These are phyloP conservation scores for Hypocrella siamensis DNA, from an alignment of 2,329 filamentous ascomycete genomes.

Conservation along the genomic window DNA sequence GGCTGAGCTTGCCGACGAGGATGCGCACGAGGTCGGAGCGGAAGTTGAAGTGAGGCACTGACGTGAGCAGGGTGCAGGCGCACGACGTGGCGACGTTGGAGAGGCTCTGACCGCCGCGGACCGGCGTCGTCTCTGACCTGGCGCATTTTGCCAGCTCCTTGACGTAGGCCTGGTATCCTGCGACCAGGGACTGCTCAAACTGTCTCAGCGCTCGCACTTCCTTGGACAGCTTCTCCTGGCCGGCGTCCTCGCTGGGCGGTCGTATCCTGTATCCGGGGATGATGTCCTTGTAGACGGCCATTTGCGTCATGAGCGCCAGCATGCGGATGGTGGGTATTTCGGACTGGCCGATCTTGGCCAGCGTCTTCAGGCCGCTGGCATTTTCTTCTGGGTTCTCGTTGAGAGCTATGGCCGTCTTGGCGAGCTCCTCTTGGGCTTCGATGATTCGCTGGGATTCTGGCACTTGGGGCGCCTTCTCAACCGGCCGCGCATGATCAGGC, in stretches of 20 bases:
- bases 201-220: slow-evolving; percentile 69
- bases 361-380: slow-evolving; percentile 57
- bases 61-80: slow-evolving; percentile 61
- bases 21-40: slow-evolving; percentile 77
- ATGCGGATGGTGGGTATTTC: slow-evolving; percentile 64
- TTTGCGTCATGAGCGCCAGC: slow-evolving; percentile 70
- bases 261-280: slow-evolving; percentile 95
- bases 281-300: slow-evolving; percentile 85
- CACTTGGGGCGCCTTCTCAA: slow-evolving; percentile 43
- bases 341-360: slow-evolving; percentile 59
- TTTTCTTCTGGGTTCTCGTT: slow-evolving; percentile 94
- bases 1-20: slow-evolving; percentile 67
- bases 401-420: slow-evolving; percentile 61
- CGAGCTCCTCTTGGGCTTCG: slow-evolving; percentile 82
- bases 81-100: slow-evolving; percentile 71
- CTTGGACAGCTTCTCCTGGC: slow-evolving; percentile 72
- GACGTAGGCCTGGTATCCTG: slow-evolving; percentile 74
- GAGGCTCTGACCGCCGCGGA: slow-evolving; percentile 31
- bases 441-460: slow-evolving; percentile 66
- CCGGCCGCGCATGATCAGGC: too few species aligned
- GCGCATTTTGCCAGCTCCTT: slow-evolving; percentile 56
- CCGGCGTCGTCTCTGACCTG: slow-evolving; percentile 31
- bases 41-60: slow-evolving; percentile 96
- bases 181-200: slow-evolving; percentile 78
- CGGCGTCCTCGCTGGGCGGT: slow-evolving; percentile 57